Conservation (phyloP, 2,329 filamentous ascomycete species). For the Cercospora sp. region DNA sequence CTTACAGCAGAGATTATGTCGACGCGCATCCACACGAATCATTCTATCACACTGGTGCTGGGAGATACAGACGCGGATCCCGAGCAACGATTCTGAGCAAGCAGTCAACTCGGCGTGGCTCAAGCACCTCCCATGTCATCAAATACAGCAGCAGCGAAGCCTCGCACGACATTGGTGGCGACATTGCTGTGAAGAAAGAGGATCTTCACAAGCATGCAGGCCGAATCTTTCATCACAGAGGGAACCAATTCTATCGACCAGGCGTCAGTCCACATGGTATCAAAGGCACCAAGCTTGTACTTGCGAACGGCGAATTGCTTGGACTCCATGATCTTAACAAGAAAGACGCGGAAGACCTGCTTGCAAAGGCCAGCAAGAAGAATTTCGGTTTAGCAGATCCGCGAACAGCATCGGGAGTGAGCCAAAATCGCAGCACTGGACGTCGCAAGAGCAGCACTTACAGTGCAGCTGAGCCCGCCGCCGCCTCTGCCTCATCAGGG, state of each 20-base stretch:
- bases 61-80: constrained; percentile 30
- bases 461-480: constrained; percentile 10
- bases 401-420: background rate
- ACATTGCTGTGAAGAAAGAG: constrained; percentile 24
- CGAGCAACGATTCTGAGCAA: constrained; percentile 15
- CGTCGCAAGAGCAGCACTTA: constrained; percentile 21
- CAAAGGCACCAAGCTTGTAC: constrained; percentile 26
- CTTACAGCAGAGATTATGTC: constrained; percentile 32
- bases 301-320: constrained; percentile 16
- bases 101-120: constrained; percentile 18
- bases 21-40: constrained; percentile 31
- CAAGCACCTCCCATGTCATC: constrained; percentile 18
- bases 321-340: constrained; percentile 8
- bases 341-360: constrained; percentile 7
- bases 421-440: constrained; percentile 2
- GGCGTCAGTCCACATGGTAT: constrained; percentile 30
- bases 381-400: constrained; percentile 9
- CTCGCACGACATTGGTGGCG: constrained; percentile 15
- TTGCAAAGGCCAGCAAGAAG: constrained; percentile 6
- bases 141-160: constrained; percentile 23
- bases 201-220: constrained; percentile 29
- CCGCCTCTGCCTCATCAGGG: constrained; percentile 23
- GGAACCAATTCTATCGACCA: constrained; percentile 37
- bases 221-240: constrained; percentile 34
- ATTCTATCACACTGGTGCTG: constrained; percentile 35